Conservation (phyloP, 306 rosid genomes). For the Carpinus viminea region DNA sequence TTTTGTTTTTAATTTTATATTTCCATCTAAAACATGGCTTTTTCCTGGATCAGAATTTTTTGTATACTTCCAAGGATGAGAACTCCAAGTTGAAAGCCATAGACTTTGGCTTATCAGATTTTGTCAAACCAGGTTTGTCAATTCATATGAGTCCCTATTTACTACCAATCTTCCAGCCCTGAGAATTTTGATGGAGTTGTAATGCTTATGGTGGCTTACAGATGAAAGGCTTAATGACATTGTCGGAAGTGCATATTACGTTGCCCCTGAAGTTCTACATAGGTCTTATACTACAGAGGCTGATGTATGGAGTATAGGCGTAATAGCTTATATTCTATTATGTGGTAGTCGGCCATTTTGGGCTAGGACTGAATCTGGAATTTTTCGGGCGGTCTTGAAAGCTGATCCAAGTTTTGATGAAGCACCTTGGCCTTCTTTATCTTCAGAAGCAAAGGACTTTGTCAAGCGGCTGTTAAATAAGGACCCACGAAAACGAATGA, state of each 20-base stretch:
- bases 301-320: slow-evolving; percentile 98
- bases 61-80: slow-evolving; percentile 84
- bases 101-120: slow-evolving; percentile 96
- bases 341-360: slow-evolving; percentile 99
- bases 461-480: slow-evolving; percentile 86
- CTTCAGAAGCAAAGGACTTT: slow-evolving; percentile 88
- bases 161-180: slow-evolving; percentile 20
- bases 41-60: slow-evolving; percentile 66
- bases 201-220: slow-evolving; percentile 37
- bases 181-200: slow-evolving; percentile 26
- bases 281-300: slow-evolving; percentile 93
- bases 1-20: background rate
- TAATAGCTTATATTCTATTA: slow-evolving; percentile 92
- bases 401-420: slow-evolving; percentile 96
- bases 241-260: slow-evolving; percentile 99
- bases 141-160: slow-evolving; percentile 13
- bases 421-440: slow-evolving; percentile 91
- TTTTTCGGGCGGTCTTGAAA: slow-evolving; percentile 90
- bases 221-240: slow-evolving; percentile 98
- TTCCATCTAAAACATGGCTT: slow-evolving; percentile 29
- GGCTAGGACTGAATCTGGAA: slow-evolving; percentile 98
- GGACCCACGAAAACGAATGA: slow-evolving; percentile 92
- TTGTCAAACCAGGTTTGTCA: slow-evolving; percentile 83
- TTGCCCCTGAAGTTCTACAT: slow-evolving; percentile 98
- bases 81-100: slow-evolving; percentile 86